Evolutionary conservation across 495 filamentous ascomycete genomes (phyloP), one percentile per base, ranked within the genome.

Genomic region (Aspergillus wentii): DNA sequence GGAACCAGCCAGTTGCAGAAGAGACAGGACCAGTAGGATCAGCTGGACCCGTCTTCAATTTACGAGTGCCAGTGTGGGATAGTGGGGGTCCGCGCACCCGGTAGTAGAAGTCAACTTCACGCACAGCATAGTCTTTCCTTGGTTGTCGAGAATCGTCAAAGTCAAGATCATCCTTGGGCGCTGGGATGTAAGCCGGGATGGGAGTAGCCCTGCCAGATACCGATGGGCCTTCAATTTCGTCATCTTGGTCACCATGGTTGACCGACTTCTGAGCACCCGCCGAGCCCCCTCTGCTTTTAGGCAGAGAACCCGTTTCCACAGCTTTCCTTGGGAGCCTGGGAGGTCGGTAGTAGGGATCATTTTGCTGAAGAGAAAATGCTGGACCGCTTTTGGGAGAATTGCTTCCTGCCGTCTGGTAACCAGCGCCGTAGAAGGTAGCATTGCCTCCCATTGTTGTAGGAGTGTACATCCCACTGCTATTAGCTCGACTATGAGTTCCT

Each of bases 21-120:
- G 86, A 82, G 9, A 92, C 84, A 2, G 91, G 89, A 0, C 88
- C 83, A 22, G 90, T 94, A 5, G 92, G 92, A 63, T 98, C 94
- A 13, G 91, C 89, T 2, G 92, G 92, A 0, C 92, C 94, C 3
- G 92, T 98, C 49, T 89, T 87, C 35, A 95, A 67, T 53, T 85
- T 88, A 23, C 92, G 74, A 20, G 84, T 85, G 3, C 85, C 86
- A 10, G 73, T 79, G 33, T 84, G 82, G 0, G 86, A 89, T 5
- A 97, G 70, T 8, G 91, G 88, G n/a, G 87, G 85, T 0, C 92
- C 92, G 11, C 87, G 79, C 17, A 94, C 82, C 10, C 89, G 84
- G 57, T 97, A 96, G 54, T 95, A 95, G 51, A 91, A 95, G 55
- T 98, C 92, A 4, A 87, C 83, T 61, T 98, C 92, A 23, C 92